These are phyloP conservation scores for Petrea volubilis DNA, from an alignment of 257 asterid species.

Conservation along the genomic window DNA sequence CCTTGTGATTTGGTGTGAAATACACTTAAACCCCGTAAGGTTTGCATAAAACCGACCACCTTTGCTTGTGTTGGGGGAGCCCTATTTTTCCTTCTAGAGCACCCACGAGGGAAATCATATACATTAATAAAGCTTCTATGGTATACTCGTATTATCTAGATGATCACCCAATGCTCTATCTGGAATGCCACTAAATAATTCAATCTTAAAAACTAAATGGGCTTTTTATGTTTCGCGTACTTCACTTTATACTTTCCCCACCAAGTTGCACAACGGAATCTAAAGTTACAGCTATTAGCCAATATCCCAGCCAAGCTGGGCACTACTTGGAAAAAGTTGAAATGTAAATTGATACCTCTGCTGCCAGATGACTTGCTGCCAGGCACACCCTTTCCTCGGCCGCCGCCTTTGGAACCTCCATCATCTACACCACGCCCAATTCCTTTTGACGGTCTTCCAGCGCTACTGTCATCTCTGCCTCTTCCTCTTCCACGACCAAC, in stretches of 20 bases:
- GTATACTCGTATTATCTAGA: neutral
- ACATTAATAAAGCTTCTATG: neutral
- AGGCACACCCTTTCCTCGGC: conserved; percentile 54
- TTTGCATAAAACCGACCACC: too few species aligned
- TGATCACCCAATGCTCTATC: neutral
- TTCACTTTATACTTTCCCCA: neutral
- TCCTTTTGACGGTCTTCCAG: conserved; percentile 46
- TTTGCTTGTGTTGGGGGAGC: too few species aligned
- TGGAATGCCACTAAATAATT: neutral
- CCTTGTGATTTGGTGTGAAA: too few species aligned
- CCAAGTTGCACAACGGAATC: neutral
- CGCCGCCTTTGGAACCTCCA: conserved; percentile 48
- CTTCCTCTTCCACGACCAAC: conserved; percentile 72
- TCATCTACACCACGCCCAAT: conserved; percentile 62
- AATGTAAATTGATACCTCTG: conserved; percentile 36
- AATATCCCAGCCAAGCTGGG: neutral
- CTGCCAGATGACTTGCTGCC: conserved; percentile 38
- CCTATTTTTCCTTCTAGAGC: neutral
- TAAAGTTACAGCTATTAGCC: neutral
- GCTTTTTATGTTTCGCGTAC: neutral
- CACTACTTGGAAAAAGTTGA: neutral
- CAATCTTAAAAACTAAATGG: neutral
- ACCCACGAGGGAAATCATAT: neutral
- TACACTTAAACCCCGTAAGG: too few species aligned
- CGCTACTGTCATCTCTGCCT: conserved; percentile 51